Conservation (phyloP, 2,329 filamentous ascomycete genomes). For the Ceratocystis colombiana region DNA sequence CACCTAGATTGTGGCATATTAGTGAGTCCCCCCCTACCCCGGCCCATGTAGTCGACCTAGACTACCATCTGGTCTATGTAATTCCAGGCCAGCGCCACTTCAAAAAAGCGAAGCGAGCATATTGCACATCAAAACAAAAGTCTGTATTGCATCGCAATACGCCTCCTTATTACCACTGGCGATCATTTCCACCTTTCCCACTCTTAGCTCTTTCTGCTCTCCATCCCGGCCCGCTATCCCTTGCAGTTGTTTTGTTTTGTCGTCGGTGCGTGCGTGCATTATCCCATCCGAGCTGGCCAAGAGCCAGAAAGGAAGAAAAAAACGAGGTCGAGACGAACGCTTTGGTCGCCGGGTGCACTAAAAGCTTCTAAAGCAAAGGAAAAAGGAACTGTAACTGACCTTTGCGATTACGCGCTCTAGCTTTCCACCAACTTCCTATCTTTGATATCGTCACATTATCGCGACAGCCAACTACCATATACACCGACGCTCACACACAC, state of each 20-base stretch:
- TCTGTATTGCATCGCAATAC: neutral
- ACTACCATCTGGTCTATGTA: neutral
- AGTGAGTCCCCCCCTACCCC: neutral
- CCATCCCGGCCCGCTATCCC: neutral
- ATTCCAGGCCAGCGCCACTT: conserved; percentile 13
- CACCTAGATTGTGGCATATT: conserved; percentile 10
- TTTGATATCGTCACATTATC: conserved; percentile 14
- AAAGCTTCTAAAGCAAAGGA: neutral
- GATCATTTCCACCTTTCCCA: neutral
- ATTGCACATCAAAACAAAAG: conserved; percentile 13
- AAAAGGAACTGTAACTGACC: conserved; percentile 6
- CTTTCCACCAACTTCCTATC: neutral
- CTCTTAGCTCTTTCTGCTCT: neutral
- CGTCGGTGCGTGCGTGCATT: conserved; percentile 1
- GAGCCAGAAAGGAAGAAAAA: neutral
- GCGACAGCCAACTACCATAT: neutral
- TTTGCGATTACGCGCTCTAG: conserved; percentile 1
- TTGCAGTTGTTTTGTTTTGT: conserved; percentile 11
- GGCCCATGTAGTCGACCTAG: neutral
- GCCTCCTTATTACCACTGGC: conserved; percentile 3
- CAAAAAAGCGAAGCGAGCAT: conserved; percentile 1
- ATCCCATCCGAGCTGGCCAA: conserved; percentile 5
- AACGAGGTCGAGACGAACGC: neutral
- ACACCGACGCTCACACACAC: neutral
- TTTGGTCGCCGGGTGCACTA: neutral